Evolutionary conservation across 75 land plant genomes (phyloP), one percentile per base, ranked within the genome.

Genomic region (Adiantum capillusveneris): DNA sequence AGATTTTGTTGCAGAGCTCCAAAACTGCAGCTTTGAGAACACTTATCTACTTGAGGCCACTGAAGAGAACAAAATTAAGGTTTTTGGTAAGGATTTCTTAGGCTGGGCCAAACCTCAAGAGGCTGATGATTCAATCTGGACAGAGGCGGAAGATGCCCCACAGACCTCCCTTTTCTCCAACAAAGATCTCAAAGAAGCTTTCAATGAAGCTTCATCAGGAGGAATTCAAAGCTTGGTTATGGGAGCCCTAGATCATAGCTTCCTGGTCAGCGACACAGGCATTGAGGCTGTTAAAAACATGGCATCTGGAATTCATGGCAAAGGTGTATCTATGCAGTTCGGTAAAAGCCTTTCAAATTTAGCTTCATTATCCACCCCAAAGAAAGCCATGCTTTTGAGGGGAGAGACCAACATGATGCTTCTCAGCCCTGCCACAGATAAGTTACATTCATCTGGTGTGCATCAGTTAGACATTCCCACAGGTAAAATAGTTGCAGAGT

Each of bases 361-460:
- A 36, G 56, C 26, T 9, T 27, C 36, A 44, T 61, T 77, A n/a
- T 29, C 49, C 12, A 87, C 99, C 29, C 97, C 99, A 1, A 90
- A 82, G 68, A 95, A 95, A 75, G 97, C 82, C 0, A 67, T 95
- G 62, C 69, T 95, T n/a, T 87, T 95, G 74, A 75, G 68, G 37
- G 93, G 82, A 17, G 99, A 95, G 72, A 82, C 81, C 13, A 91
- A 84, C 54, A 87, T 95, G 97, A 56, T 95, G 49, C 56, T 95
- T 29, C 81, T 95, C 79, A 95, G 97, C 63, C 99, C 99, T 1
- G 60, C 66, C 43, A 63, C 54, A 46, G 75, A 68, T 6, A 83
- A 74, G 44, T 70, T 54, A 52, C 85, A 81, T 6, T 46, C 50
- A 18, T 2, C 46, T 0, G 87, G 92, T 18, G 64, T 95, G 24